Conservation (phyloP, 306 rosid species). For the Castanospermum australe region DNA sequence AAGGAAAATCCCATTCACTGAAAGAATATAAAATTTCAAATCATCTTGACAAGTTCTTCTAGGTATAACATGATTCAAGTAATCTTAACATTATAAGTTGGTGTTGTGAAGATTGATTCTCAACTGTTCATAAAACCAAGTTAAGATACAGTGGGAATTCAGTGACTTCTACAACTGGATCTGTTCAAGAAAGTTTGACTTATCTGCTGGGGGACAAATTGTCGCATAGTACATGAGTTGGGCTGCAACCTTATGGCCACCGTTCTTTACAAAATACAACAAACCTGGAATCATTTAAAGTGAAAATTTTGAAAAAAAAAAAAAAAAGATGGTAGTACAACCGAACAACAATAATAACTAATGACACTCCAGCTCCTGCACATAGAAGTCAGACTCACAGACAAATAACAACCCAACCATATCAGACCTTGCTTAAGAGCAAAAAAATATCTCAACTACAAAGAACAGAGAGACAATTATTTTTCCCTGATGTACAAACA, state of each 20-base stretch:
- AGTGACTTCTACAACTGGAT: neutral
- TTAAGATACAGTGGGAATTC: neutral
- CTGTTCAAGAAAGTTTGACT: slow-evolving; percentile 17
- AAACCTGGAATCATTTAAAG: slow-evolving; percentile 8
- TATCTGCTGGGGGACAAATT: neutral
- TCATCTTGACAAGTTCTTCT: neutral
- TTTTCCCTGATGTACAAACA: neutral
- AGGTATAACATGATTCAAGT: neutral
- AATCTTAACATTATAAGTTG: too few species aligned
- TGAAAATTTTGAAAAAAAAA: neutral
- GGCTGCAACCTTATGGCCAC: neutral
- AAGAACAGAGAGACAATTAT: neutral
- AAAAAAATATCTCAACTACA: neutral
- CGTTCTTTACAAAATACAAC: neutral
- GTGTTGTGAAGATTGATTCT: neutral
- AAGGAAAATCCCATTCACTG: neutral
- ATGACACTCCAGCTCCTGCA: neutral
- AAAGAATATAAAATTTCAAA: neutral
- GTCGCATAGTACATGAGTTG: neutral
- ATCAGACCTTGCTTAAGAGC: neutral
- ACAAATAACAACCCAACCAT: slow-evolving; percentile 2
- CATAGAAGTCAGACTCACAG: neutral
- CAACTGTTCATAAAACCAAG: neutral
- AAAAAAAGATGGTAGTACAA: neutral
- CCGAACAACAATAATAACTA: neutral